Conservation (phyloP, 257 asterid species). For the Nicotiana tomentosiformis region DNA sequence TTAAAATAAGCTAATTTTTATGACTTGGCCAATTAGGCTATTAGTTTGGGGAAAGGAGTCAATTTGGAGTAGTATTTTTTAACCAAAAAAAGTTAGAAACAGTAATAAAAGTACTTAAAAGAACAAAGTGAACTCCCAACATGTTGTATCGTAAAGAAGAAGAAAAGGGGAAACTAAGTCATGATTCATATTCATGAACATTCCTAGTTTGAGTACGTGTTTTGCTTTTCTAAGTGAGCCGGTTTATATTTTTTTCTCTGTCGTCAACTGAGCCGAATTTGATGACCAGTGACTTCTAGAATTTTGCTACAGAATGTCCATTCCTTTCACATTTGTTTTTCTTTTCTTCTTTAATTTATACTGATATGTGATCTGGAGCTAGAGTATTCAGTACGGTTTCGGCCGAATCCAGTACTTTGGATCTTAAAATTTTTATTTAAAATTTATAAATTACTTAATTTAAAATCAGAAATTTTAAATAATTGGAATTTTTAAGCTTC, state of each 20-base stretch:
- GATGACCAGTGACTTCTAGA: neutral
- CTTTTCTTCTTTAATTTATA: neutral
- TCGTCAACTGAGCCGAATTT: slow-evolving; percentile 1
- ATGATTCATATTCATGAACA: neutral
- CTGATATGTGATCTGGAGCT: too few relatives aligned
- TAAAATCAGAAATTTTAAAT: too few relatives aligned
- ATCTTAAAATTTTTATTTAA: too few relatives aligned
- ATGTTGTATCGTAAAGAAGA: neutral
- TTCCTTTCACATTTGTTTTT: neutral
- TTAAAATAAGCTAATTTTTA: too few relatives aligned
- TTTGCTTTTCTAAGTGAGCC: neutral
- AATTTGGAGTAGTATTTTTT: too few relatives aligned
- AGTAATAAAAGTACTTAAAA: neutral
- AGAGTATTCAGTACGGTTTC: too few relatives aligned
- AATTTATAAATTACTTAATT: too few relatives aligned
- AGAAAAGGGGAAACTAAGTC: neutral
- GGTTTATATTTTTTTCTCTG: neutral
- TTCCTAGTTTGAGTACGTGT: neutral
- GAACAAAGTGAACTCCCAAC: neutral
- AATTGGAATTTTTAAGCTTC: too few relatives aligned
- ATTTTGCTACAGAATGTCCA: neutral
- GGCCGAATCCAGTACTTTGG: too few relatives aligned
- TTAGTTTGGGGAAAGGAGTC: neutral
- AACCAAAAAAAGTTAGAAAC: neutral
- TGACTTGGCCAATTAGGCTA: too few relatives aligned